These are phyloP conservation scores for Astragalus membranaceus DNA, from an alignment of 306 rosid species.

Conservation along the genomic window DNA sequence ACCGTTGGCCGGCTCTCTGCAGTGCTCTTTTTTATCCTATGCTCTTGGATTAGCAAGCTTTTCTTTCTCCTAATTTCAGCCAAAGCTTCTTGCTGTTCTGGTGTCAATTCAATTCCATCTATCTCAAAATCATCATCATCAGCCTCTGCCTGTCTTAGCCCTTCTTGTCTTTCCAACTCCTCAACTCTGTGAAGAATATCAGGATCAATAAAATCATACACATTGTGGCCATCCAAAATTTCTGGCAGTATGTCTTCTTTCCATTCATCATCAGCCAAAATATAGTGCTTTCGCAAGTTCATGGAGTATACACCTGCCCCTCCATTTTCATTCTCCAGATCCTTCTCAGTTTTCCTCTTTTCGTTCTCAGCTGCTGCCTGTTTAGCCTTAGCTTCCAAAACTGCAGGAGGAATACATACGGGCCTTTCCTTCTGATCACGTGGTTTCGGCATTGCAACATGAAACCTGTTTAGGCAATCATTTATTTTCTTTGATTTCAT, in stretches of 20 bases:
- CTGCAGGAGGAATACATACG: conserved; percentile 63
- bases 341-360: conserved; percentile 61
- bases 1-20: conserved; percentile 79
- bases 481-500: conserved; percentile 78
- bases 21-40: conserved; percentile 80
- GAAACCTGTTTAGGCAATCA: conserved; percentile 72
- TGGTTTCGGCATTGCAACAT: conserved; percentile 71
- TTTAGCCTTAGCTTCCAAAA: conserved; percentile 63
- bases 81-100: conserved; percentile 58
- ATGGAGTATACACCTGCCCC: conserved; percentile 91
- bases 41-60: conserved; percentile 59
- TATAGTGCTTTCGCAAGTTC: conserved; percentile 65
- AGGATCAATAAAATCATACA: conserved; percentile 74
- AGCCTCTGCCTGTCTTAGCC: conserved; percentile 45
- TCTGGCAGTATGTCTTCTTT: conserved; percentile 80
- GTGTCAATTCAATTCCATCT: conserved; percentile 54
- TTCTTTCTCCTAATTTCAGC: conserved; percentile 65
- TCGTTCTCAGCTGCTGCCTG: conserved; percentile 52
- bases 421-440: conserved; percentile 82
- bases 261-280: conserved; percentile 79
- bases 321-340: conserved; percentile 82
- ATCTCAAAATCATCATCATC: conserved; percentile 59
- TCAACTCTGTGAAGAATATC: conserved; percentile 70
- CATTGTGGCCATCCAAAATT: conserved; percentile 87
- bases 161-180: conserved; percentile 81